These are phyloP conservation scores for Monosporascus sp. DNA, from an alignment of 2,329 filamentous ascomycete species.

Conservation along the genomic window DNA sequence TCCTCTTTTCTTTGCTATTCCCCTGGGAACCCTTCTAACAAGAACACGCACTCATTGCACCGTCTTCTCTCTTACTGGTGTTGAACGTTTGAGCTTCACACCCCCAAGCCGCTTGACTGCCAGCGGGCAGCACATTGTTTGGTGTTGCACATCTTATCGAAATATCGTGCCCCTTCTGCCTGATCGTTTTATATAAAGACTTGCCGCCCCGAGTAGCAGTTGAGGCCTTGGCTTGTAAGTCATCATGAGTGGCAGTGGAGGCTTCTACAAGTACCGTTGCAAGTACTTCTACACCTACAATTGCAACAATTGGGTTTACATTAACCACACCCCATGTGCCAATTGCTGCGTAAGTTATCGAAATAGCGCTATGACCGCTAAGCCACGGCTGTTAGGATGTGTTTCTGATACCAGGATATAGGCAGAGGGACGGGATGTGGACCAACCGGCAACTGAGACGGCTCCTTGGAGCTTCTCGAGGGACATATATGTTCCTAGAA, in stretches of 20 bases:
- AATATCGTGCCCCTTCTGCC: constrained; percentile 1
- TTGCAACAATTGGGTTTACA: constrained; percentile 50
- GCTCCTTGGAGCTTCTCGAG: constrained; percentile 26
- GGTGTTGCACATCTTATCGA: background rate
- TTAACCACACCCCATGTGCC: constrained; percentile 45
- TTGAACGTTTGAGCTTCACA: constrained; percentile 14
- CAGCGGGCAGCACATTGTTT: constrained; percentile 21
- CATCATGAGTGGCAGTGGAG: constrained; percentile 36
- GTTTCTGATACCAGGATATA: constrained; percentile 18
- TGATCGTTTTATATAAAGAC: background rate
- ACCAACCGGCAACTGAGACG: constrained; percentile 23
- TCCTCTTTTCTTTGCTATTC: background rate
- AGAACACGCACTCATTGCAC: constrained; percentile 1
- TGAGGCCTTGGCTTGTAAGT: background rate
- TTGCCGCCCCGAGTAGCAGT: background rate
- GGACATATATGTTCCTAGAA: constrained; percentile 41
- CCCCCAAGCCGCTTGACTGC: constrained; percentile 21
- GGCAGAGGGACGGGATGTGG: constrained; percentile 46
- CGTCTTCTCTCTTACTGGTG: constrained; percentile 12
- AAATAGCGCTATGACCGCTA: constrained; percentile 1
- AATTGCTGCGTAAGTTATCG: constrained; percentile 41
- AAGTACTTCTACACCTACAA: constrained; percentile 49
- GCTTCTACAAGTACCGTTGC: constrained; percentile 50
- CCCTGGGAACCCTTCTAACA: background rate
- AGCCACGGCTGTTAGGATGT: constrained; percentile 1